Evolutionary conservation across 371 early-diverging fungal genomes (phyloP).

Genomic region (Conidiobolus incongruus): DNA sequence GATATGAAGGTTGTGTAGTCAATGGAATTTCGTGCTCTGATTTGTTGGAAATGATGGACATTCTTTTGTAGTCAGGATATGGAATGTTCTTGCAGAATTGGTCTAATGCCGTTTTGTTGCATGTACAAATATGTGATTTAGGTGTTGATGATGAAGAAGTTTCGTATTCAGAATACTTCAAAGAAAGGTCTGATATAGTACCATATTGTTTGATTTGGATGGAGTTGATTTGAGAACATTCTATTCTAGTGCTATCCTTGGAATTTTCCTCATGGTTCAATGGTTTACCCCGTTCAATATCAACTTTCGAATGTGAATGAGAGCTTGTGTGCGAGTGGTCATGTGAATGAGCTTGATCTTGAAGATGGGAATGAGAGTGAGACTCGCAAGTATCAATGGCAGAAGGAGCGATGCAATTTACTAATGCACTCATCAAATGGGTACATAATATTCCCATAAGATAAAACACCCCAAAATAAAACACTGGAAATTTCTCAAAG

Average conservation of each 20-base stretch:
- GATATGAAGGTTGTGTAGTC: neutral
- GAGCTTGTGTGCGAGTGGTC: neutral
- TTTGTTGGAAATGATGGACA: neutral
- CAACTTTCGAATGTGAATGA: too few species aligned
- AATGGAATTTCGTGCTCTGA: neutral
- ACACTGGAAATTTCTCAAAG: neutral
- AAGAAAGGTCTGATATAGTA: too few species aligned
- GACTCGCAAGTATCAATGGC: neutral
- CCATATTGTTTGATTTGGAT: too few species aligned
- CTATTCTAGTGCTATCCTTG: too few species aligned
- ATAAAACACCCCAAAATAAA: slow-evolving; percentile 3
- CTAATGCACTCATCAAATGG: neutral
- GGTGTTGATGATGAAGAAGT: too few species aligned
- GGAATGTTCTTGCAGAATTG: too few species aligned
- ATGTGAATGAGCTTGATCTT: neutral
- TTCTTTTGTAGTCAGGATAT: neutral
- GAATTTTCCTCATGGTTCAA: neutral
- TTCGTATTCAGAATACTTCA: too few species aligned
- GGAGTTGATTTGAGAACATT: too few species aligned
- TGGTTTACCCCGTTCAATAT: neutral
- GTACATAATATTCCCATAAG: slow-evolving; percentile 4
- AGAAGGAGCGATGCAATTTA: neutral
- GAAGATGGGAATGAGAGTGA: neutral
- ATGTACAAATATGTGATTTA: too few species aligned
- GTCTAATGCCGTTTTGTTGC: too few species aligned